Evolutionary conservation across 1,139 yeast genomes (phyloP).

Genomic region (Protomyces pachydermus): DNA sequence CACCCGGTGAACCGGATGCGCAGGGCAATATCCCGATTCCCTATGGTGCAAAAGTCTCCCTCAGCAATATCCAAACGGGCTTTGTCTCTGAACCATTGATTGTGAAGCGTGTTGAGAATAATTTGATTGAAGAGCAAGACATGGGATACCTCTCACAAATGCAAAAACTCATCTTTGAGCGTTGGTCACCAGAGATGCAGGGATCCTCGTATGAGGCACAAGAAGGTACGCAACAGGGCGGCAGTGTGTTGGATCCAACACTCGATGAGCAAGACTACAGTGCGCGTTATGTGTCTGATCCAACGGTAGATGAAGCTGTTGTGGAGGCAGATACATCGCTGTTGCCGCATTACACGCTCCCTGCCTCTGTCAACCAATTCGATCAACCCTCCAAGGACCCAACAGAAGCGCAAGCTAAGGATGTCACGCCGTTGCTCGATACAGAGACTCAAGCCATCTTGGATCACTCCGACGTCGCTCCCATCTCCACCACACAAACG

Average conservation of each 20-base stretch:
- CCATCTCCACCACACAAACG: too few species aligned
- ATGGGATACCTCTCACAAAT: slow-evolving; percentile 23
- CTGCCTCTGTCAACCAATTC: not conserved
- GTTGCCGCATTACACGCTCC: not conserved
- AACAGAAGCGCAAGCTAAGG: not conserved
- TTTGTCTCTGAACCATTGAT: slow-evolving; percentile 16
- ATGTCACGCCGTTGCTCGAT: not conserved
- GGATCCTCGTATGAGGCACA: not conserved
- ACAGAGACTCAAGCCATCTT: too few species aligned
- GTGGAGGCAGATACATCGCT: not conserved
- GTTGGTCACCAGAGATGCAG: not conserved
- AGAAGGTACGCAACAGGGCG: not conserved
- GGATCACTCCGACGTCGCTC: too few species aligned
- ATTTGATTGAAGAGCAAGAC: slow-evolving; percentile 13
- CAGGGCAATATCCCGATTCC: slow-evolving; percentile 4
- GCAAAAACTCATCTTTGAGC: slow-evolving; percentile 24
- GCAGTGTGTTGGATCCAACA: not conserved
- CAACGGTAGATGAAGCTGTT: not conserved
- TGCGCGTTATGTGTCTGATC: not conserved
- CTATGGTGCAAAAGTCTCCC: slow-evolving; percentile 18
- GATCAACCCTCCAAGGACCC: not conserved
- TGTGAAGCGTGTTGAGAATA: slow-evolving; percentile 27
- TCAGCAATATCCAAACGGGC: slow-evolving; percentile 3
- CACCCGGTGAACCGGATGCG: not conserved
- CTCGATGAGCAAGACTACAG: not conserved